Percentiles rank a stretch among this genome's conserved stretches.
Conservation (phyloP, 345 rosid genomes). For the Citrus hindsii region DNA sequence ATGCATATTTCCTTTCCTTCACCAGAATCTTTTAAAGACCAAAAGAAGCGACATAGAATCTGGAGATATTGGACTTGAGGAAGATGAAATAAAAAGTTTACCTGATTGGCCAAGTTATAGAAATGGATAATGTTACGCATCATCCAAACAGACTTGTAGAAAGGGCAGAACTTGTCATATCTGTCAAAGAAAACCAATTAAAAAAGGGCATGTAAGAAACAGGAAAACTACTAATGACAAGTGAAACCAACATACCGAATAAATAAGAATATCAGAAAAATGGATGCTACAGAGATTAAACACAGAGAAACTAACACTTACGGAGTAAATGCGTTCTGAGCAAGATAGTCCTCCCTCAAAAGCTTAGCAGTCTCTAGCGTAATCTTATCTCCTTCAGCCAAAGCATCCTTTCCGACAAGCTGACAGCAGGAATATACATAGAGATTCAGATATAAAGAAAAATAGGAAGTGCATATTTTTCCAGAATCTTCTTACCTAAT, state of each 20-base stretch:
- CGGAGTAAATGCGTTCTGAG: slow-evolving; percentile 99
- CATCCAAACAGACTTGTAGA: slow-evolving; percentile 99
- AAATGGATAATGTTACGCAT: slow-evolving; percentile 99
- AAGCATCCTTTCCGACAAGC: slow-evolving; percentile 99
- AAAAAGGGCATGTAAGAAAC: neutral
- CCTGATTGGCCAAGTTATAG: slow-evolving; percentile 97
- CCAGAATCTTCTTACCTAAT: no score
- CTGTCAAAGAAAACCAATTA: slow-evolving; percentile 33
- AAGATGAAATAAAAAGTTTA: slow-evolving; percentile 12
- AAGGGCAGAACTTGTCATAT: slow-evolving; percentile 97
- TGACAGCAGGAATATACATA: slow-evolving; percentile 54
- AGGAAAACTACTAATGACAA: neutral
- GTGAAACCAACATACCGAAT: neutral
- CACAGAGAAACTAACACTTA: slow-evolving; percentile 32
- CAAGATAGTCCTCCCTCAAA: slow-evolving; percentile 98
- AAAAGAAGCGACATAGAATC: neutral
- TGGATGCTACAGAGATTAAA: neutral
- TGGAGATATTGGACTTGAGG: neutral
- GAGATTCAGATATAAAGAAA: slow-evolving; percentile 3
- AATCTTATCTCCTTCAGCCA: slow-evolving; percentile 95
- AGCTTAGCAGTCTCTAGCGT: slow-evolving; percentile 97
- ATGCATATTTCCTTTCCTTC: neutral
- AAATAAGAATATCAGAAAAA: neutral
- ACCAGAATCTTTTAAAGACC: neutral
- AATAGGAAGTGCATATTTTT: neutral